These are phyloP conservation scores for Podospora tetraspora DNA, from an alignment of 495 filamentous ascomycete species.

Conservation along the genomic window DNA sequence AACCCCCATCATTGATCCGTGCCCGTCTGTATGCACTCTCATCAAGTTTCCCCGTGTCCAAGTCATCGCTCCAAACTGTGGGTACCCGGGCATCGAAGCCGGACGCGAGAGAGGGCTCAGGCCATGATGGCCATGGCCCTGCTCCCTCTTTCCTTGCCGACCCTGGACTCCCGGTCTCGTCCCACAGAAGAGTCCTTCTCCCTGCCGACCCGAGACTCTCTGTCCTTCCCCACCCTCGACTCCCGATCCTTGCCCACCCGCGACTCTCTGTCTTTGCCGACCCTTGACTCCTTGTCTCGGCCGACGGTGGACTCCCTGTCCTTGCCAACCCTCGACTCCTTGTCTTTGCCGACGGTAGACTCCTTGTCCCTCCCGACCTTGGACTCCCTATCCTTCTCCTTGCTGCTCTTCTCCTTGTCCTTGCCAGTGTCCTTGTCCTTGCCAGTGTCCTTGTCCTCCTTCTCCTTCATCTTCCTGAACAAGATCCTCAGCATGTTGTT, in stretches of 20 bases:
- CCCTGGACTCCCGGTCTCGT: background rate
- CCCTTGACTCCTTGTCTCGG: background rate
- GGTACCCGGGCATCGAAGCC: background rate
- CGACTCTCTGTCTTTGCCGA: background rate
- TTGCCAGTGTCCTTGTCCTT: slow-evolving; percentile 9
- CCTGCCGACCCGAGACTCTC: background rate
- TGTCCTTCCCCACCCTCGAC: background rate
- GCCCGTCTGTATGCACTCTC: background rate
- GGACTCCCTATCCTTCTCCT: background rate
- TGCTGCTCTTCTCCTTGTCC: background rate
- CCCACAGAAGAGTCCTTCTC: background rate
- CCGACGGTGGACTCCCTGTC: background rate
- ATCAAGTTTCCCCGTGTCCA: background rate
- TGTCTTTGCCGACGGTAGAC: background rate
- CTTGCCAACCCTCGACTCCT: background rate
- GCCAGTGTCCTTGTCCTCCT: slow-evolving; percentile 26
- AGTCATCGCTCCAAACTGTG: background rate
- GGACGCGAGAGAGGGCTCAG: background rate
- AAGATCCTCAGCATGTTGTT: slow-evolving; percentile 47
- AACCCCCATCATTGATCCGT: background rate
- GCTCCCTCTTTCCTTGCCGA: background rate
- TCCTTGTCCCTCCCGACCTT: background rate
- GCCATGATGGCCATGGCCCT: slow-evolving; percentile 9
- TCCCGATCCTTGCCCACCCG: background rate
- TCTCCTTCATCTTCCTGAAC: slow-evolving; percentile 48